Conservation (phyloP, 1,139 yeast species). For the Suhomyces guaymorum region DNA sequence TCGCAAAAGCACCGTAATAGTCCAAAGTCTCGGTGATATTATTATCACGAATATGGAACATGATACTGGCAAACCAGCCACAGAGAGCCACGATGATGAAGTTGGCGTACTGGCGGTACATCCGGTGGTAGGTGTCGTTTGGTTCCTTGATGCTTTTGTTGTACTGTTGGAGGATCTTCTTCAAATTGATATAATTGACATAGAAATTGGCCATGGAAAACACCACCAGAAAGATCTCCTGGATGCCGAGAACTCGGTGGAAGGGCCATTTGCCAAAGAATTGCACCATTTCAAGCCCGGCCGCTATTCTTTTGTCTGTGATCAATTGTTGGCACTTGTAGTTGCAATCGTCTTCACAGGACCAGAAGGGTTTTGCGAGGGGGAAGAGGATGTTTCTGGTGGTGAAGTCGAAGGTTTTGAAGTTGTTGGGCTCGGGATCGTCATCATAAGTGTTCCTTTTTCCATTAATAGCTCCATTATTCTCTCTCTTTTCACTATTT, state of each 20-base stretch:
- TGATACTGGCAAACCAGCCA: conserved; percentile 44
- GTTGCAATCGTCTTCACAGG: conserved; percentile 41
- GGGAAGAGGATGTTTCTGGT: conserved; percentile 12
- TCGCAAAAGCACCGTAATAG: conserved; percentile 47
- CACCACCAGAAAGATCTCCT: conserved; percentile 39
- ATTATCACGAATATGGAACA: conserved; percentile 45
- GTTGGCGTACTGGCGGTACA: conserved; percentile 36
- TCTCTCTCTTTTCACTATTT: too few species aligned
- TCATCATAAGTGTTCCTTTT: too few species aligned
- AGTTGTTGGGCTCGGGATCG: neutral
- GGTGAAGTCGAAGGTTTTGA: conserved; percentile 8
- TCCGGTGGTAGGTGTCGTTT: conserved; percentile 18
- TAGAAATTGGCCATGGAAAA: conserved; percentile 44
- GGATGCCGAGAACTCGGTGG: conserved; percentile 37
- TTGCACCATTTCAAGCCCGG: conserved; percentile 35
- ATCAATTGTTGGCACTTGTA: conserved; percentile 45
- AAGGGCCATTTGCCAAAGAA: conserved; percentile 53
- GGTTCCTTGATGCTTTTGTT: conserved; percentile 21
- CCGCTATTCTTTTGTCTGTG: conserved; percentile 25
- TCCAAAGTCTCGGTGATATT: conserved; percentile 45
- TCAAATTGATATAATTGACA: conserved; percentile 34
- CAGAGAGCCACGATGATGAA: conserved; percentile 32
- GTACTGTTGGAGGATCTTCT: conserved; percentile 30
- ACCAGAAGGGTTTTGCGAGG: conserved; percentile 27
- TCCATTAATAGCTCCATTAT: too few species aligned